Evolutionary conservation across 2,329 filamentous ascomycete species (phyloP).

Genomic region (Cladosporium sp.): DNA sequence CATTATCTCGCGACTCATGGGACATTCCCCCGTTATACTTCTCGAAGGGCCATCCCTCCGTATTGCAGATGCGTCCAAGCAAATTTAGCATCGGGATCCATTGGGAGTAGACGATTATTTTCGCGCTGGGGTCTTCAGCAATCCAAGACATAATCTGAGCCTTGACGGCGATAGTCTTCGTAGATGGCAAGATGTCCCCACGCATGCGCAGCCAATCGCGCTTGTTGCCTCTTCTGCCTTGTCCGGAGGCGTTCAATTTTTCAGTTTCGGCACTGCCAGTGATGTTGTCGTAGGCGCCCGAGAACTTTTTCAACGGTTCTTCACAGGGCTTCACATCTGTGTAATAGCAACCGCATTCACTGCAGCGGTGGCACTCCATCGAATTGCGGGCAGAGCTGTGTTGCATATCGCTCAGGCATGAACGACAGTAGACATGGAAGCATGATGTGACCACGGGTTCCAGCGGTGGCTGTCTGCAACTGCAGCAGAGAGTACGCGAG

Average conservation of each 20-base stretch:
- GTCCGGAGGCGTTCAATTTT: neutral
- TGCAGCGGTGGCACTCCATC: constrained; percentile 28
- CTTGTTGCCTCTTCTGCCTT: constrained; percentile 22
- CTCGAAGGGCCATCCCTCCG: constrained; percentile 47
- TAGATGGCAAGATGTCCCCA: constrained; percentile 39
- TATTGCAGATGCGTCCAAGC: constrained; percentile 46
- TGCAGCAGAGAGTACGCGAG: constrained; percentile 36
- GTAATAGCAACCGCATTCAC: constrained; percentile 32
- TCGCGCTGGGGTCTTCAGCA: constrained; percentile 45
- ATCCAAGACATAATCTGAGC: constrained; percentile 43
- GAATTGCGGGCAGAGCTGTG: constrained; percentile 26
- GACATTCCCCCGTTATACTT: constrained; percentile 50
- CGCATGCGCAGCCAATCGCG: constrained; percentile 36
- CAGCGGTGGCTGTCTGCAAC: constrained; percentile 39
- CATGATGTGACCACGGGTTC: constrained; percentile 48
- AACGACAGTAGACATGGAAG: constrained; percentile 52
- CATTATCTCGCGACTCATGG: constrained; percentile 40
- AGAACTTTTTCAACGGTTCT: neutral
- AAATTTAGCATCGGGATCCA: constrained; percentile 53
- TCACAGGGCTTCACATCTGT: constrained; percentile 19
- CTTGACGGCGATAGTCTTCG: constrained; percentile 45
- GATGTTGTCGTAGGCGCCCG: neutral
- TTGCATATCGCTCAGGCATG: constrained; percentile 40
- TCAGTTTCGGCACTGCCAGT: neutral
- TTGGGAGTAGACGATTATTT: constrained; percentile 59